Evolutionary conservation across 1,139 yeast genomes (phyloP).

Genomic region (Taiozyma sp.): DNA sequence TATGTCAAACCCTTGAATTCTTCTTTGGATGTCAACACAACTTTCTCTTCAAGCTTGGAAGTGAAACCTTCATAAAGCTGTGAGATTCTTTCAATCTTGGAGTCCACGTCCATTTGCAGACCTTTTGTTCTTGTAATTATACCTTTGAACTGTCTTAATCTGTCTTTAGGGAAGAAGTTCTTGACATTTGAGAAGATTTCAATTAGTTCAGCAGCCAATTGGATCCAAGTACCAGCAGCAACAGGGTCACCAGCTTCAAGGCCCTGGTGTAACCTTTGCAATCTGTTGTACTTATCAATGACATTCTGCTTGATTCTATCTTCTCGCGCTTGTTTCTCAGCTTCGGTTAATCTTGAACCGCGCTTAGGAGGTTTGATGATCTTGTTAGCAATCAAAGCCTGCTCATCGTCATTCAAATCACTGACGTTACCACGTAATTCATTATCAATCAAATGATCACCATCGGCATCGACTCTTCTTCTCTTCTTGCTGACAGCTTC

Average conservation of each 20-base stretch:
- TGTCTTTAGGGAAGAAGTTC: slow-evolving; percentile 74
- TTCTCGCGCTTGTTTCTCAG: slow-evolving; percentile 55
- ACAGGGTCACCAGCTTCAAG: slow-evolving; percentile 49
- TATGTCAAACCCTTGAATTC: slow-evolving; percentile 74
- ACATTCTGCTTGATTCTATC: slow-evolving; percentile 57
- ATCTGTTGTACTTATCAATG: slow-evolving; percentile 57
- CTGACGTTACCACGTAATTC: slow-evolving; percentile 1
- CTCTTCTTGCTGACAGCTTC: slow-evolving; percentile 43
- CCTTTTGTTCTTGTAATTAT: slow-evolving; percentile 59
- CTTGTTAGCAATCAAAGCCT: slow-evolving; percentile 32
- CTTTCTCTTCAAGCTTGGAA: slow-evolving; percentile 32
- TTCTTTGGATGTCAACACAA: slow-evolving; percentile 34
- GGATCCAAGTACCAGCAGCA: slow-evolving; percentile 78
- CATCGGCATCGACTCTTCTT: slow-evolving; percentile 21
- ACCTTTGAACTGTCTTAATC: slow-evolving; percentile 65
- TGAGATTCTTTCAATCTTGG: slow-evolving; percentile 63
- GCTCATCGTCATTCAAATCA: slow-evolving; percentile 17
- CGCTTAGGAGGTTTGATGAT: slow-evolving; percentile 26
- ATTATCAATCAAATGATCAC: slow-evolving; percentile 7
- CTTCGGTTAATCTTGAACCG: slow-evolving; percentile 41
- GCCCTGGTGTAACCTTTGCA: slow-evolving; percentile 54
- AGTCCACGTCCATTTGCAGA: slow-evolving; percentile 62
- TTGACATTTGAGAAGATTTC: slow-evolving; percentile 77
- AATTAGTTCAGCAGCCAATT: slow-evolving; percentile 75
- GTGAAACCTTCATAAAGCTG: slow-evolving; percentile 62